Conservation (phyloP, 805 yeast genomes). For the Starmerella floricola region DNA sequence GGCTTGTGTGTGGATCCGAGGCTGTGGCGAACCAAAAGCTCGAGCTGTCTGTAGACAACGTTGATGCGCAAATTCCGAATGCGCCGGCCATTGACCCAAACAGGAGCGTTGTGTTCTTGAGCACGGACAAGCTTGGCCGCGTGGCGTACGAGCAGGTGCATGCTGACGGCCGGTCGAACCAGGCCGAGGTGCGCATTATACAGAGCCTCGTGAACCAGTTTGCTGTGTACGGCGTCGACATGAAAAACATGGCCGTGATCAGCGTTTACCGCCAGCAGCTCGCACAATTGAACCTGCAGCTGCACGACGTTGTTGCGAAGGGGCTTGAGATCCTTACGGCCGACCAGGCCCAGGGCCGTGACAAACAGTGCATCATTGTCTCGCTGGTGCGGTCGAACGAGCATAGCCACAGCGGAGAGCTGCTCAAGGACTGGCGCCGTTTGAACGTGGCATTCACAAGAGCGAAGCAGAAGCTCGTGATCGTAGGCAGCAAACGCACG, state of each 20-base stretch:
- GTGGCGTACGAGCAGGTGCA: constrained; percentile 40
- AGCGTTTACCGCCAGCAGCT: constrained; percentile 80
- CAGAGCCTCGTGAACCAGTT: constrained; percentile 42
- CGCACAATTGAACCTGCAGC: constrained; percentile 25
- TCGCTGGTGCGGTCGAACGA: constrained; percentile 78
- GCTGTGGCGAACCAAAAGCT: constrained; percentile 50
- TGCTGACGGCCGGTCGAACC: constrained; percentile 64
- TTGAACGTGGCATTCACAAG: constrained; percentile 91
- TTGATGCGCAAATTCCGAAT: constrained; percentile 17
- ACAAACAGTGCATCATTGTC: constrained; percentile 79
- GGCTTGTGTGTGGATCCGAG: constrained; percentile 64
- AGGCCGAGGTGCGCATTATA: constrained; percentile 56
- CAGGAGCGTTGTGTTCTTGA: constrained; percentile 57
- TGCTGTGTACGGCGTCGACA: constrained; percentile 34
- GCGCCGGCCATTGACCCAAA: constrained; percentile 34
- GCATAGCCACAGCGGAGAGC: constrained; percentile 54
- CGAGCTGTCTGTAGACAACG: constrained; percentile 34
- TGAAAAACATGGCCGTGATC: constrained; percentile 61
- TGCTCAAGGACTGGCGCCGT: constrained; percentile 79
- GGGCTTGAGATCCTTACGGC: constrained; percentile 76
- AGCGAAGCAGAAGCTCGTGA: constrained; percentile 69
- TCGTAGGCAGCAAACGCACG: constrained; percentile 61
- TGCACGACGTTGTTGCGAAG: constrained; percentile 23
- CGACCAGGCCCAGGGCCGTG: constrained; percentile 92
- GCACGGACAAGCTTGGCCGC: constrained; percentile 54